Conservation (phyloP, 345 rosid genomes). For the Eucalyptus fibrosa region DNA sequence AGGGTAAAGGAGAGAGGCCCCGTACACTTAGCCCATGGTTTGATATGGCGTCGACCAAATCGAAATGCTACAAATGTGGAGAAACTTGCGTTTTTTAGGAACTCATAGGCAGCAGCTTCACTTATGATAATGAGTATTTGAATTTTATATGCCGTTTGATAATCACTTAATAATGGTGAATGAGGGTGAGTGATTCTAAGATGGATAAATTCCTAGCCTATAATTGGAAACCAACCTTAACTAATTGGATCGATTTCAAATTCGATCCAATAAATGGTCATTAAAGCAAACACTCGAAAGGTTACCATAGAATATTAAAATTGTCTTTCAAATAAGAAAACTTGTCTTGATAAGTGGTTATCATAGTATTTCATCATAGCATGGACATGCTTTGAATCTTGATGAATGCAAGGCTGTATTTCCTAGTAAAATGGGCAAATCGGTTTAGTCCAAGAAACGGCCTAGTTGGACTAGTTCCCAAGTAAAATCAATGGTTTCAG, state of each 20-base stretch:
- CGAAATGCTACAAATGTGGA: not conserved
- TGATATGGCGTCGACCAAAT: not conserved
- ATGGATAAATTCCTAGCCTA: not conserved
- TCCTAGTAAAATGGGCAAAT: not conserved
- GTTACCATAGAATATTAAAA: not conserved
- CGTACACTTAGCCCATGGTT: not conserved
- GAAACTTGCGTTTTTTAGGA: not conserved
- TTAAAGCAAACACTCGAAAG: not conserved
- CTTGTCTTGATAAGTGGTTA: not conserved
- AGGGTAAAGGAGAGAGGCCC: not conserved
- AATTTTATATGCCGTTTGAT: not conserved
- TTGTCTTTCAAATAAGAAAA: not conserved
- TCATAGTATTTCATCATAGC: not conserved
- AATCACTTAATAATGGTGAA: not conserved
- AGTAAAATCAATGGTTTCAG: accelerated
- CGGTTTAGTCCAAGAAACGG: accelerated
- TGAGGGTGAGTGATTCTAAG: not conserved
- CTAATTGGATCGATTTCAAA: accelerated
- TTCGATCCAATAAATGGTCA: accelerated
- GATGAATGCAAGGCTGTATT: not conserved
- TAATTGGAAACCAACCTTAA: not conserved
- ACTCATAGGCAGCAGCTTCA: not conserved
- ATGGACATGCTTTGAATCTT: not conserved
- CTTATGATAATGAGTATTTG: not conserved
- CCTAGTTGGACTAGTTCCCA: not conserved